phyloP scores from a whole-genome alignment of 1,284 basidiomycete species.

The Garcileccinum viscosum region DNA sequence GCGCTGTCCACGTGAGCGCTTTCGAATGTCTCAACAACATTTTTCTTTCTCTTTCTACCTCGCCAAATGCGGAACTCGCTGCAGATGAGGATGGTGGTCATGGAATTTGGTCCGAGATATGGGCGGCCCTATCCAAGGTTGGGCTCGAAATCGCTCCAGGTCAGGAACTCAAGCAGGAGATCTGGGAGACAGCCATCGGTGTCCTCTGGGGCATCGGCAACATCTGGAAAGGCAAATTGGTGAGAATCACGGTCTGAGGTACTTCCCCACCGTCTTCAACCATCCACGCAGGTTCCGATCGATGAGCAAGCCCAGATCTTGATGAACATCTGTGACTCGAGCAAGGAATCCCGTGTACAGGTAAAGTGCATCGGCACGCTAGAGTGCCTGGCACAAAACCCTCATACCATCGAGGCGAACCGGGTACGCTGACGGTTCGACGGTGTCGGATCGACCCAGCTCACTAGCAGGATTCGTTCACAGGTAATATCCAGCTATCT shows the following conservation, averaged over 20 bases:
- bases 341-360: slow-evolving; percentile 59
- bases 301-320: slow-evolving; percentile 70
- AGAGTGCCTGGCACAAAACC: slow-evolving; percentile 77
- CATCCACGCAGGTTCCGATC: slow-evolving; percentile 49
- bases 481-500: slow-evolving; percentile 76
- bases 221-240: slow-evolving; percentile 70
- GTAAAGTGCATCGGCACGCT: slow-evolving; percentile 85
- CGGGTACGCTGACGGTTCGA: slow-evolving; percentile 47
- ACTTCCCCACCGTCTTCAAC: slow-evolving; percentile 5
- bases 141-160: slow-evolving; percentile 67
- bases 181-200: slow-evolving; percentile 77
- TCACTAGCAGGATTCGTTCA: slow-evolving; percentile 7
- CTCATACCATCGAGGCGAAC: slow-evolving; percentile 71
- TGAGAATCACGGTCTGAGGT: slow-evolving; percentile 37
- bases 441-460: slow-evolving; percentile 15
- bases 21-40: slow-evolving; percentile 86
- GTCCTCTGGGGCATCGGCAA: slow-evolving; percentile 82
- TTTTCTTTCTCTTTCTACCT: slow-evolving; percentile 74
- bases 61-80: slow-evolving; percentile 46
- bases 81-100: slow-evolving; percentile 56
- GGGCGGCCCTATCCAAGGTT: slow-evolving; percentile 59
- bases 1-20: slow-evolving; percentile 36
- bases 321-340: slow-evolving; percentile 67
- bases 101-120: slow-evolving; percentile 66
- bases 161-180: slow-evolving; percentile 68